Percentiles rank a stretch among this genome's conserved stretches.
These are phyloP conservation scores for Spiraea crenata DNA, from an alignment of 331 rosid species.

Conservation along the genomic window DNA sequence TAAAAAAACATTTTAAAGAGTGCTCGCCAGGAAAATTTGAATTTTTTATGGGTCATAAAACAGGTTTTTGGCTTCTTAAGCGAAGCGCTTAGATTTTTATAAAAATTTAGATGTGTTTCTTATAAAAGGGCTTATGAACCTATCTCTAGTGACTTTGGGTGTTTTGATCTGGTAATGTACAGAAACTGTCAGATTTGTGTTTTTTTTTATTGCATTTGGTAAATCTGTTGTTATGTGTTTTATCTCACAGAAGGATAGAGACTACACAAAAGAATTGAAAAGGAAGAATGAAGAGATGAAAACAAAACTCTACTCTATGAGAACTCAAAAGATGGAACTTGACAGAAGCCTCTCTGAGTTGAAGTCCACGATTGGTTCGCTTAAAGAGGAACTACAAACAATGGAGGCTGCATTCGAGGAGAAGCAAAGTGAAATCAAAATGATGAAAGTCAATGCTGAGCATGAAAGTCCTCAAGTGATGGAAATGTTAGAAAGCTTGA, in stretches of 20 bases:
- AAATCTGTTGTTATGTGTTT: neutral
- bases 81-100: too few relatives aligned
- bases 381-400: constrained; percentile 66
- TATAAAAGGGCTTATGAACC: too few relatives aligned
- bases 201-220: neutral
- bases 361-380: constrained; percentile 65
- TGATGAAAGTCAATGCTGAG: constrained; percentile 28
- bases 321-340: constrained; percentile 69
- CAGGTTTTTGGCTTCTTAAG: too few relatives aligned
- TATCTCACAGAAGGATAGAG: constrained; percentile 56
- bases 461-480: constrained; percentile 25
- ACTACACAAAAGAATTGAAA: constrained; percentile 47
- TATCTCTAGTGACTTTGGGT: too few relatives aligned
- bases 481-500: constrained; percentile 41
- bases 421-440: constrained; percentile 61
- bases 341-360: constrained; percentile 54
- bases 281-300: constrained; percentile 68
- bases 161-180: too few relatives aligned
- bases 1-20: too few relatives aligned
- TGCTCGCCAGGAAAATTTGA: too few relatives aligned
- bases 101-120: too few relatives aligned
- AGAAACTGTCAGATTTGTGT: too few relatives aligned
- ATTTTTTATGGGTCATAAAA: too few relatives aligned
- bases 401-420: constrained; percentile 59
- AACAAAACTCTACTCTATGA: constrained; percentile 42